Evolutionary conservation across 2,329 filamentous ascomycete genomes (phyloP), one percentile per base, ranked within the genome.

Genomic region (Colletotrichum karsti): DNA sequence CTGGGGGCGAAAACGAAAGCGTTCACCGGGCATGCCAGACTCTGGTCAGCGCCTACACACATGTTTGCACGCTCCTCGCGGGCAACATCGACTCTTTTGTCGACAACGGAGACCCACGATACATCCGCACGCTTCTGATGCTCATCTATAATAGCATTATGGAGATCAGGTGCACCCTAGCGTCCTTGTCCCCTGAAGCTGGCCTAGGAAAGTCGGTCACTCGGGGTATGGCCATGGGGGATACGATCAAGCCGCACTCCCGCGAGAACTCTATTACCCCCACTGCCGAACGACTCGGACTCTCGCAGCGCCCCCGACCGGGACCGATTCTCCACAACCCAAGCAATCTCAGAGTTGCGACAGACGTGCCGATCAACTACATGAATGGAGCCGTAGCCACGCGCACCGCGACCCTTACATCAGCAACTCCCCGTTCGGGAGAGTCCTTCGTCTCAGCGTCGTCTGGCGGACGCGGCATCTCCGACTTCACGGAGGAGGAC

Each of bases 351-450:
- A 81, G 85, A 22, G 88, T 90, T 20, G 80, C 87, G 20, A 90
- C 87, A 1, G 87, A 90, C 70, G 82, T 87, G 7, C 77, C 81
- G 26, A 73, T 80, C 33, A 80, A 84, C 0, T 87, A 84, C 56
- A 75, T 86, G 60, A 87, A 87, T 67, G 64, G 59, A n/a, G 24
- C 26, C 6, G 54, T 22, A 7, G 75, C 72, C 24, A 75, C 82
- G 13, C 84, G 88, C 22, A 85, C 85, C 28, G 84, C 85, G 2
- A 85, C 84, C 3, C 81, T 85, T 77, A 86, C 77, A 62, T 89
- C 81, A 70, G 86, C 86, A n/a, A 97, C 93, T 1, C 93, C 94
- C 50, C 90, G 93, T 24, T 97, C 93, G 7, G 92, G 91, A 46
- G 94, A 97, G 74, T 93, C 93, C 0, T 97, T 96, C 76, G 86